A percentile compares a stretch with the other conserved stretches of the same genome.
Conservation (phyloP, 2,329 filamentous ascomycete genomes). For the Hymenoscyphus fraxineus region DNA sequence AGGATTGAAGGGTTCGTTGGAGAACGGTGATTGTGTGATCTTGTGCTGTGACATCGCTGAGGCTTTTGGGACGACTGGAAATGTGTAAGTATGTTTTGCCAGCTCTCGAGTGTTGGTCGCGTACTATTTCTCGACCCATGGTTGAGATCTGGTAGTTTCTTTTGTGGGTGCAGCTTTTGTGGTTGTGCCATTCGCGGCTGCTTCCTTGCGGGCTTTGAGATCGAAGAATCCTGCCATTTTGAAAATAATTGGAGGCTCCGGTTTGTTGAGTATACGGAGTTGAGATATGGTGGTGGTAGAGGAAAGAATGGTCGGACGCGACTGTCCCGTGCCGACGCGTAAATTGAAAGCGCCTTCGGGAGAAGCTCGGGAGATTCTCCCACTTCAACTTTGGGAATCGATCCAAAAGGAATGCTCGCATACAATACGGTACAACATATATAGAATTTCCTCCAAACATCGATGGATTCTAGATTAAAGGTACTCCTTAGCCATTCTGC, state of each 20-base stretch:
- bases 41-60: constrained; percentile 94
- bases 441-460: too few species aligned
- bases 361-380: too few species aligned
- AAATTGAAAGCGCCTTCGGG: background rate
- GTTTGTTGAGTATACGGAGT: too few species aligned
- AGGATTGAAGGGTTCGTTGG: constrained; percentile 86
- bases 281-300: background rate
- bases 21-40: constrained; percentile 95
- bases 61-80: constrained; percentile 80
- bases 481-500: too few species aligned
- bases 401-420: too few species aligned
- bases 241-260: background rate
- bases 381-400: too few species aligned
- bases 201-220: constrained; percentile 83
- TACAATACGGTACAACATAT: too few species aligned
- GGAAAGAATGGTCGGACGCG: background rate
- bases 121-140: constrained; percentile 99
- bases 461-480: too few species aligned
- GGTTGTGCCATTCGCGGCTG: constrained; percentile 61
- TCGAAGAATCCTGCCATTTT: constrained; percentile 91
- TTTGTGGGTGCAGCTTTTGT: constrained; percentile 63
- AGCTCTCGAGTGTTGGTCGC: constrained; percentile 24
- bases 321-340: background rate
- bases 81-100: constrained; percentile 32
- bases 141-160: constrained; percentile 67